A percentile compares a stretch with the other conserved stretches of the same genome.
These are phyloP conservation scores for Penicillium turbatum DNA, from an alignment of 495 filamentous ascomycete genomes.

Conservation along the genomic window DNA sequence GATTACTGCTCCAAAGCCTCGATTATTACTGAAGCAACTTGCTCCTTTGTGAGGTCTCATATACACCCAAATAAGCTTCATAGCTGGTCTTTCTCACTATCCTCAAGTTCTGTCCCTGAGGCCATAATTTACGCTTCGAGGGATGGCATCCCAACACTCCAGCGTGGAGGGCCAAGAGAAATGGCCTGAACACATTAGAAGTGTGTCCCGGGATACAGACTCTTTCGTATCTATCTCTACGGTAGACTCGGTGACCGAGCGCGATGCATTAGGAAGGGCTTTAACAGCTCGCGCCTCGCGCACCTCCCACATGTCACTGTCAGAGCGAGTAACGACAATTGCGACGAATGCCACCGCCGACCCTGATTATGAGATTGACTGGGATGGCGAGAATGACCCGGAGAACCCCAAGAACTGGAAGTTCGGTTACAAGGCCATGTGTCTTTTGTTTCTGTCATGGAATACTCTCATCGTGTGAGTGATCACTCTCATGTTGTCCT, in stretches of 20 bases:
- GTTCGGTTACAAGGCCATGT: constrained; percentile 59
- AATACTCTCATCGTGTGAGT: constrained; percentile 64
- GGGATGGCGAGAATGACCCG: constrained; percentile 57
- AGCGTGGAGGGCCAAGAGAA: constrained; percentile 22
- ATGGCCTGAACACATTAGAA: constrained; percentile 22
- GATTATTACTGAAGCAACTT: not conserved
- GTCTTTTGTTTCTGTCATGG: constrained; percentile 62
- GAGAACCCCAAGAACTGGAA: constrained; percentile 77
- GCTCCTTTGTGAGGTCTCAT: not conserved
- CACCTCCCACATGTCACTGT: constrained; percentile 27
- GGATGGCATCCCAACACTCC: constrained; percentile 18
- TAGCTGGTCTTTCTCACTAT: not conserved
- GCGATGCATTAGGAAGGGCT: constrained; percentile 26
- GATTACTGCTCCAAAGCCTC: not conserved
- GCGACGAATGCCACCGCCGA: constrained; percentile 56
- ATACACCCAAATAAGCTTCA: not conserved
- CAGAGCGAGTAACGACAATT: constrained; percentile 47
- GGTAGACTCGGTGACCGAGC: constrained; percentile 28
- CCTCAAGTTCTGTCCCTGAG: not conserved
- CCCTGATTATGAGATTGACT: constrained; percentile 72
- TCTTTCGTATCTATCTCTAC: constrained; percentile 33
- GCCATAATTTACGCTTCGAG: not conserved
- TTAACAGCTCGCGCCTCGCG: constrained; percentile 23
- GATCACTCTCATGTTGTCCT: too few relatives aligned
- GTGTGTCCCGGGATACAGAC: constrained; percentile 19